These are phyloP conservation scores for Leptographium wingfieldii DNA, from an alignment of 2,329 filamentous ascomycete genomes.

Conservation along the genomic window DNA sequence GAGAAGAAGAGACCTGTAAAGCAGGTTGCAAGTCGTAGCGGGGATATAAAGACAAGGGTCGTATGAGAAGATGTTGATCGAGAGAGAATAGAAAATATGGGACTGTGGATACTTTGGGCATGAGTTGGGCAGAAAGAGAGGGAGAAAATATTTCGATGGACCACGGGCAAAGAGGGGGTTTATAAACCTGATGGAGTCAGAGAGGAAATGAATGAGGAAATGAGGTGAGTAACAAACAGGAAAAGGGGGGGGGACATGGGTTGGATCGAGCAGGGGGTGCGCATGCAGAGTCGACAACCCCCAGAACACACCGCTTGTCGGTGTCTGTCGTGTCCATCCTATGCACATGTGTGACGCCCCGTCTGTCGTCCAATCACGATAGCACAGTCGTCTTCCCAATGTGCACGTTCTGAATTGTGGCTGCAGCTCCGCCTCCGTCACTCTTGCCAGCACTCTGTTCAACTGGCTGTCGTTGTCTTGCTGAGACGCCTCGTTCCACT, in stretches of 20 bases:
- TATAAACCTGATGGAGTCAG: constrained; percentile 8
- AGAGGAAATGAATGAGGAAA: not conserved
- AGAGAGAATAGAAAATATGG: not conserved
- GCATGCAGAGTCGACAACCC: not conserved
- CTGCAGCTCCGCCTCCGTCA: not conserved
- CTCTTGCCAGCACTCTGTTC: not conserved
- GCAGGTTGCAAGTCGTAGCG: not conserved
- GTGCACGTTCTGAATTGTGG: not conserved
- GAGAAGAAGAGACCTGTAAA: not conserved
- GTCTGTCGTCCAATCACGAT: not conserved
- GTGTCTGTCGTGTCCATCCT: not conserved
- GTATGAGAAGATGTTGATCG: not conserved
- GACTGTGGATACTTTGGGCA: constrained; percentile 17
- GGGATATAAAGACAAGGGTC: not conserved
- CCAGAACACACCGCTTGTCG: not conserved
- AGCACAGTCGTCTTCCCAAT: not conserved
- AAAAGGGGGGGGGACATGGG: not conserved
- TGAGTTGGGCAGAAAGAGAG: constrained; percentile 18
- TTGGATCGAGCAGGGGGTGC: not conserved
- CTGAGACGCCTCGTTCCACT: not conserved
- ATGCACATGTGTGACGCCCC: not conserved
- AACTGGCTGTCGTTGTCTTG: not conserved
- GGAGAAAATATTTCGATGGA: constrained; percentile 5
- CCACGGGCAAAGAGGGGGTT: constrained; percentile 14
- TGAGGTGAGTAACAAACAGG: constrained; percentile 1